A percentile compares a stretch with the other conserved stretches of the same genome.
phyloP scores from a whole-genome alignment of 179 eudicot species.

The Beta corolliflora region DNA sequence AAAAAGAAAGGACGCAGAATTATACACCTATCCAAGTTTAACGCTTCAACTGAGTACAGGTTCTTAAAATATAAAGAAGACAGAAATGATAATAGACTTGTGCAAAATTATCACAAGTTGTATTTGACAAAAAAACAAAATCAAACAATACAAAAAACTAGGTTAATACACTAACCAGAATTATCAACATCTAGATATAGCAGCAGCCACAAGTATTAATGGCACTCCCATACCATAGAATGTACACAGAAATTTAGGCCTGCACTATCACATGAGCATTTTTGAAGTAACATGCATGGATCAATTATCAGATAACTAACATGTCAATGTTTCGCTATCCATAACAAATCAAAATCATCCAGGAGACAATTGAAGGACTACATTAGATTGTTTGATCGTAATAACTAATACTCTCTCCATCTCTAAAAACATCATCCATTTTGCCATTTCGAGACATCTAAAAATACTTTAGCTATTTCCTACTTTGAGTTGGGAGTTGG shows the following conservation, averaged over 20 bases:
- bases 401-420: background rate
- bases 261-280: too few species aligned
- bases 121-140: background rate
- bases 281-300: too few species aligned
- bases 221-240: background rate
- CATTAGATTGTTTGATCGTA: background rate
- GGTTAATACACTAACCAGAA: background rate
- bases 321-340: too few species aligned
- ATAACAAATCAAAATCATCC: background rate
- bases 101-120: background rate
- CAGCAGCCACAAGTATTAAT: background rate
- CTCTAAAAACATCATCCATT: background rate
- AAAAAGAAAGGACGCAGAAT: background rate
- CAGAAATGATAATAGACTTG: background rate
- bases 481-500: too few species aligned
- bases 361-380: background rate
- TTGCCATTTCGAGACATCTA: background rate
- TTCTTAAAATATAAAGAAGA: too few species aligned
- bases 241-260: too few species aligned
- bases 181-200: background rate
- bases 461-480: too few species aligned
- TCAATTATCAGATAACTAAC: too few species aligned
- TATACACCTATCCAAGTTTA: background rate
- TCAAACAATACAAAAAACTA: background rate
- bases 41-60: background rate